Conservation (phyloP, 768 basidiomycete genomes). For the Hemileccinum impolitum region DNA sequence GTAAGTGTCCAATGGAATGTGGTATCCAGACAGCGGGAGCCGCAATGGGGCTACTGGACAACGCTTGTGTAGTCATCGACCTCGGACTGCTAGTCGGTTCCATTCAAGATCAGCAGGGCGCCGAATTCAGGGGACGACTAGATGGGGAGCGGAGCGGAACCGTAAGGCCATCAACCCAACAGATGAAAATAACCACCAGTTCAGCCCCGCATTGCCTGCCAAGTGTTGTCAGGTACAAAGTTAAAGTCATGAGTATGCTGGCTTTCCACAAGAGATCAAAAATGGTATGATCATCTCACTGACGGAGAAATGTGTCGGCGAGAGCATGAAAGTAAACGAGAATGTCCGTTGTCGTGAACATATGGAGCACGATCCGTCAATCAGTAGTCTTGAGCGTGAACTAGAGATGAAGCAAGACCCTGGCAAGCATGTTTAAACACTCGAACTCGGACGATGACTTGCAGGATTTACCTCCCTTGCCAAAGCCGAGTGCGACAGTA, state of each 20-base stretch:
- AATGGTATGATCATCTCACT: constrained; percentile 3
- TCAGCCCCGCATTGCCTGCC: background rate
- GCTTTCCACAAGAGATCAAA: background rate
- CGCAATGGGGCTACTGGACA: background rate
- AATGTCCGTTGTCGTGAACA: too few species aligned
- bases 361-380: too few species aligned
- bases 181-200: constrained; percentile 2
- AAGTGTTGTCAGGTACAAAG: constrained; percentile 5
- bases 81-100: background rate
- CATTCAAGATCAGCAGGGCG: too few species aligned
- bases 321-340: background rate
- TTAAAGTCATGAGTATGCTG: background rate
- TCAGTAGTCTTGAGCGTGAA: too few species aligned
- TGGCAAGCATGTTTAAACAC: too few species aligned
- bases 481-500: too few species aligned
- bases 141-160: background rate
- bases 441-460: too few species aligned
- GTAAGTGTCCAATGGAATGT: too few species aligned
- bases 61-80: background rate
- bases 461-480: too few species aligned
- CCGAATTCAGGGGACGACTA: background rate
- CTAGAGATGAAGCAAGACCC: too few species aligned
- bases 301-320: too few species aligned
- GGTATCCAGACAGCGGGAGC: too few species aligned
- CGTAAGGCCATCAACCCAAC: background rate